Percentiles rank a stretch among this genome's conserved stretches.
These are phyloP conservation scores for Starmerella gropengiesseri DNA, from an alignment of 805 yeast genomes.

Conservation along the genomic window DNA sequence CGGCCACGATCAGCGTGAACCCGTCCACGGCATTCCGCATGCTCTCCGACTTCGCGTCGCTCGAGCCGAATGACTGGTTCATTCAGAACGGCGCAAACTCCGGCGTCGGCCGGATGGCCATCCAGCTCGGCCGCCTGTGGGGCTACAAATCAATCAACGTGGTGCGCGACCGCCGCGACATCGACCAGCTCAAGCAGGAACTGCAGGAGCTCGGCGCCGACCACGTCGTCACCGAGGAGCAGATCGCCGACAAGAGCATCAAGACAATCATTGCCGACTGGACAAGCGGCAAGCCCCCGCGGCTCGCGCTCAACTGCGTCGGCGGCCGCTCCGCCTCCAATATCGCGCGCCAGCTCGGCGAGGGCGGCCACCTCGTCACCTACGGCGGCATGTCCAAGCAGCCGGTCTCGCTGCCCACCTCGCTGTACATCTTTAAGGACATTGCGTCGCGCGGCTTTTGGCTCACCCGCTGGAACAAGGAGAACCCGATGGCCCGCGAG, in stretches of 20 bases:
- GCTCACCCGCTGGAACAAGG: constrained; percentile 48
- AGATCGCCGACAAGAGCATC: constrained; percentile 60
- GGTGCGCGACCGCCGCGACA: constrained; percentile 72
- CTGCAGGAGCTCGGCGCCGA: constrained; percentile 69
- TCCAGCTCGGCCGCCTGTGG: constrained; percentile 69
- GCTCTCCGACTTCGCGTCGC: constrained; percentile 56
- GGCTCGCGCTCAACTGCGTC: constrained; percentile 80
- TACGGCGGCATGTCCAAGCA: constrained; percentile 97
- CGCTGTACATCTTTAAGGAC: constrained; percentile 81
- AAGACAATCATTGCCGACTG: constrained; percentile 42
- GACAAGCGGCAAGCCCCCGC: constrained; percentile 40
- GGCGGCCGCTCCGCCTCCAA: constrained; percentile 82
- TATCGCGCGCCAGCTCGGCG: constrained; percentile 68
- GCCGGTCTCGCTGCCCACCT: constrained; percentile 86
- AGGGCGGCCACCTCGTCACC: constrained; percentile 69
- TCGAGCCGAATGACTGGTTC: constrained; percentile 69
- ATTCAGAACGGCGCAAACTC: constrained; percentile 95
- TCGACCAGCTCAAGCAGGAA: constrained; percentile 48
- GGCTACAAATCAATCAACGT: constrained; percentile 80
- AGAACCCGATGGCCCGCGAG: constrained; percentile 49
- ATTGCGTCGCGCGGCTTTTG: constrained; percentile 82
- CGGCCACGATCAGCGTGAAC: constrained; percentile 85
- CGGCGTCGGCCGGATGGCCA: constrained; percentile 84
- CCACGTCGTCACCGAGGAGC: constrained; percentile 78
- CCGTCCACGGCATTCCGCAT: constrained; percentile 87